Evolutionary conservation across 2,329 filamentous ascomycete genomes (phyloP).

Genomic region (Neofusicoccum laricinum): DNA sequence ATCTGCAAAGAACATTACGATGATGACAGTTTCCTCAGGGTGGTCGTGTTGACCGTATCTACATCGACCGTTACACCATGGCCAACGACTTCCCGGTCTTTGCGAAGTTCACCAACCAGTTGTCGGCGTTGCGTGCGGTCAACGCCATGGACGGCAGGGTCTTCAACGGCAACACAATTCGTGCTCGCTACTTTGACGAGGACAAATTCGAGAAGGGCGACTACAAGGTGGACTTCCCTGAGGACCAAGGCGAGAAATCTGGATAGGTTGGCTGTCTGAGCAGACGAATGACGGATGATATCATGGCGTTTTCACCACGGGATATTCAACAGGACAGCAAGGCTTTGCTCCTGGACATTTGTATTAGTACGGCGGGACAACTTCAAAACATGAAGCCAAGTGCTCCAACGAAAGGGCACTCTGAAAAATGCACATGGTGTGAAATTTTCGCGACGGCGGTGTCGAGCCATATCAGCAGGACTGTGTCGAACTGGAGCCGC

Average conservation of each 20-base stretch:
- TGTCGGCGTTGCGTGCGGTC: constrained; percentile 86
- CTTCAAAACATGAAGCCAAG: no score
- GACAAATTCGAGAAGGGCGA: constrained; percentile 64
- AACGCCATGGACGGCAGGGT: constrained; percentile 83
- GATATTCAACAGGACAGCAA: not conserved
- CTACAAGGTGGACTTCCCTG: not conserved
- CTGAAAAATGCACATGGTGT: not conserved
- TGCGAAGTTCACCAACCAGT: constrained; percentile 83
- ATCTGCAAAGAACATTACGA: constrained; percentile 19
- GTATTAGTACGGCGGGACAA: not conserved
- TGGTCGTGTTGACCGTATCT: constrained; percentile 76
- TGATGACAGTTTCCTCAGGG: constrained; percentile 53
- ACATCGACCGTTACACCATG: constrained; percentile 62
- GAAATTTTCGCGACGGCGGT: not conserved
- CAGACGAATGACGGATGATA: not conserved
- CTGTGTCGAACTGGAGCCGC: no score
- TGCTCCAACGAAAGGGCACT: not conserved
- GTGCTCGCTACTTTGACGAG: constrained; percentile 76
- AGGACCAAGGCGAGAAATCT: not conserved
- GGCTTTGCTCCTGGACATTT: not conserved
- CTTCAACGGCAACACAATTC: constrained; percentile 83
- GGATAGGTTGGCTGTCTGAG: not conserved
- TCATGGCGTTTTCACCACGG: not conserved
- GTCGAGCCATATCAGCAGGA: no score
- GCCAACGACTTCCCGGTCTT: constrained; percentile 66